Evolutionary conservation across 352 stramenopile species (phyloP).

Genomic region (Blastocystis hominis): DNA sequence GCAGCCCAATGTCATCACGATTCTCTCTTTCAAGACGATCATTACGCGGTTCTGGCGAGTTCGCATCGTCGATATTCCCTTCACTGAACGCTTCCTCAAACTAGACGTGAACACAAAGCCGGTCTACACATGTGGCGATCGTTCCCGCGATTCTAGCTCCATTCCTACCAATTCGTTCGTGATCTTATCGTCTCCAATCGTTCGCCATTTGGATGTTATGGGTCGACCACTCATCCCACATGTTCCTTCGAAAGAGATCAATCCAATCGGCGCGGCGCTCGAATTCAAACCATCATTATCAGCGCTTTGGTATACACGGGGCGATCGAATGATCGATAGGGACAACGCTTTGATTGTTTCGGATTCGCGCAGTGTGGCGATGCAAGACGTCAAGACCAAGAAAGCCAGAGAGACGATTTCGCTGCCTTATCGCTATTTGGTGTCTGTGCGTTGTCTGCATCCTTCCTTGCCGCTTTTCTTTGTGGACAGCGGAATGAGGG

Average conservation of each 20-base stretch:
- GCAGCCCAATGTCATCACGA: neutral
- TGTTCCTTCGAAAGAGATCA: neutral
- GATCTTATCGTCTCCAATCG: neutral
- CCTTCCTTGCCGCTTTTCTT: neutral
- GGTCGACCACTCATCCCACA: neutral
- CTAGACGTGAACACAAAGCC: neutral
- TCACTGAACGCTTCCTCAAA: neutral
- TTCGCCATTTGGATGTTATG: neutral
- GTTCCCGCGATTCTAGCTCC: neutral
- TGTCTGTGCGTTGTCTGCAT: neutral
- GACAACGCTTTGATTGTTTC: neutral
- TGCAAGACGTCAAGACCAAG: neutral
- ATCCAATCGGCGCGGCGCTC: neutral
- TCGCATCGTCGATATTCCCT: neutral
- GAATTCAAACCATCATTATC: neutral
- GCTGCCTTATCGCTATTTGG: neutral
- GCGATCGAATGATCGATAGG: neutral
- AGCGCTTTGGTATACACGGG: neutral
- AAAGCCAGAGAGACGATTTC: neutral
- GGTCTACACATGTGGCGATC: neutral
- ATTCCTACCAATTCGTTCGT: neutral
- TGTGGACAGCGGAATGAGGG: neutral
- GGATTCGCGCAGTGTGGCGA: neutral
- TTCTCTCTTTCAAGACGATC: neutral
- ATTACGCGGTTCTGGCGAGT: neutral